A percentile compares a stretch with the other conserved stretches of the same genome.
Evolutionary conservation across 2,329 filamentous ascomycete species (phyloP).

Genomic region (Fusarium sp.): DNA sequence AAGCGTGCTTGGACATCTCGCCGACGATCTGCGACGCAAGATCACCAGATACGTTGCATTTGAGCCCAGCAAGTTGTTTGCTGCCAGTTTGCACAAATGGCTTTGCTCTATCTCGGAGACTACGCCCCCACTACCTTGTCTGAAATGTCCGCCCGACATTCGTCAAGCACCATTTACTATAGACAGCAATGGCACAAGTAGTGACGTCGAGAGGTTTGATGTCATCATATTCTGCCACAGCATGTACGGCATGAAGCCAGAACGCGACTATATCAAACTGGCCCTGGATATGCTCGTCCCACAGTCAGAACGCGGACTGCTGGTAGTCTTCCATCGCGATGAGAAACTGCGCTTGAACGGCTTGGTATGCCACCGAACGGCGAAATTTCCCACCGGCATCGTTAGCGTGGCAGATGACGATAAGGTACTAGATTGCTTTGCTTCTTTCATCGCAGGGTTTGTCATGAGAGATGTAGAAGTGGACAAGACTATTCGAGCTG

Average conservation of each 20-base stretch:
- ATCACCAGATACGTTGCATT: constrained; percentile 68
- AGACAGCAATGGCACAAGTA: constrained; percentile 44
- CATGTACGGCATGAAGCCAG: constrained; percentile 72
- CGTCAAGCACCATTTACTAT: constrained; percentile 56
- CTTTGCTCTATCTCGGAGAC: constrained; percentile 51
- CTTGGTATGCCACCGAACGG: constrained; percentile 64
- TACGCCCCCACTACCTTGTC: constrained; percentile 57
- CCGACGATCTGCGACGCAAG: constrained; percentile 57
- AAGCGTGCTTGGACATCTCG: constrained; percentile 68
- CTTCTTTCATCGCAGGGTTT: constrained; percentile 67
- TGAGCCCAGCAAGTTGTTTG: constrained; percentile 67
- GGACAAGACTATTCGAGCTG: constrained; percentile 51
- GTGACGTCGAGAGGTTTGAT: constrained; percentile 62
- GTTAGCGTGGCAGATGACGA: constrained; percentile 63
- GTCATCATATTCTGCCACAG: constrained; percentile 75
- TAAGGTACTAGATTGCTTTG: constrained; percentile 64
- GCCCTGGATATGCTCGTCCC: constrained; percentile 65
- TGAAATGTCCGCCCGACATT: constrained; percentile 59
- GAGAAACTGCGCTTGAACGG: constrained; percentile 60
- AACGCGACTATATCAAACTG: constrained; percentile 61
- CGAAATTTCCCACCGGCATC: constrained; percentile 62
- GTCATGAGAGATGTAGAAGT: constrained; percentile 50
- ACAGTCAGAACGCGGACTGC: constrained; percentile 57
- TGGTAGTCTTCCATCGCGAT: constrained; percentile 71
- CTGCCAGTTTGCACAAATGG: constrained; percentile 60